A percentile compares a stretch with the other conserved stretches of the same genome.
phyloP scores from a whole-genome alignment of 2,329 filamentous ascomycete genomes.

The Trichoderma koningiopsis region DNA sequence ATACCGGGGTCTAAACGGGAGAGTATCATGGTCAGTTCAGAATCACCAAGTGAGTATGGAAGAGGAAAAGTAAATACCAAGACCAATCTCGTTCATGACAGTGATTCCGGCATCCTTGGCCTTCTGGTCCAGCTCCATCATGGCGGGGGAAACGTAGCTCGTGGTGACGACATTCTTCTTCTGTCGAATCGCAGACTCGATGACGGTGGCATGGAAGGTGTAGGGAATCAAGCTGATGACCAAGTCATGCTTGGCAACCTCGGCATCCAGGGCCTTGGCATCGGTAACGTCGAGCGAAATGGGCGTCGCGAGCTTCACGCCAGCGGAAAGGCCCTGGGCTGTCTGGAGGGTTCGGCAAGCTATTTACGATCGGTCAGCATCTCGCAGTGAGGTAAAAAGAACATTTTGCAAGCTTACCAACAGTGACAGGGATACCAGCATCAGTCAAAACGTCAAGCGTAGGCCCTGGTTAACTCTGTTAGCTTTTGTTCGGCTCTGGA shows the following conservation, averaged over 20 bases:
- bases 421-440: constrained; percentile 64
- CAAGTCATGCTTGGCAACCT: constrained; percentile 76
- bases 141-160: constrained; percentile 87
- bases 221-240: constrained; percentile 87
- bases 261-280: constrained; percentile 74
- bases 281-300: constrained; percentile 85
- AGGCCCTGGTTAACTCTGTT: constrained; percentile 40
- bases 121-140: constrained; percentile 82
- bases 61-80: not conserved
- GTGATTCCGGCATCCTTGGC: constrained; percentile 87
- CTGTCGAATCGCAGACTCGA: constrained; percentile 87
- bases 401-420: constrained; percentile 40
- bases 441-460: constrained; percentile 65
- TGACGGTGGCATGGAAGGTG: constrained; percentile 83
- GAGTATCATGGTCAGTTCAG: not conserved
- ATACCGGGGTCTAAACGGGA: constrained; percentile 61
- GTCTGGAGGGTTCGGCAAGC: constrained; percentile 79
- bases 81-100: constrained; percentile 94
- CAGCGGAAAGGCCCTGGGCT: constrained; percentile 73
- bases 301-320: constrained; percentile 71
- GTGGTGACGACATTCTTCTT: constrained; percentile 98
- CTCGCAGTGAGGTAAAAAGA: not conserved
- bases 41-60: not conserved
- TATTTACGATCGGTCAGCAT: constrained; percentile 37
- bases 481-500: not conserved